Base-by-base conservation (phyloP, 805 yeast genomes). In the Ogataea parapolymorpha region DNA sequence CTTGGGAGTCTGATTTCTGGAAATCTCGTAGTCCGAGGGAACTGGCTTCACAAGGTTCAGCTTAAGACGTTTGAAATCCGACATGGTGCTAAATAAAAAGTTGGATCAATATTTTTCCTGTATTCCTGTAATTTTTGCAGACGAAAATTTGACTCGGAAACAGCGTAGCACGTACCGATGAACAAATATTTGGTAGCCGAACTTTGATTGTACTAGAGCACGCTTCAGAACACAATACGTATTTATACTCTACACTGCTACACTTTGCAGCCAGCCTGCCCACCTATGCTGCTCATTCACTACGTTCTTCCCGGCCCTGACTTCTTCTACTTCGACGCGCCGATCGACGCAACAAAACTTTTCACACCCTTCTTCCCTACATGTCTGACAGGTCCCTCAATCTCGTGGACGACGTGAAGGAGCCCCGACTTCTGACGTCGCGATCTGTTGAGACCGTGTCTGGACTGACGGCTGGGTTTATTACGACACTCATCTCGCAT, bases 11-110 rank as follows among this genome's bases (percentile, higher is more conserved):
- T 91, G 98, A 28, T 80, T 77, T 60, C 96, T 79, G 6, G 96
- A 87, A 54, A 91, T 87, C 46, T 77, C 96, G 61, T 85, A 82
- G 64, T 93, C 98, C 26, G 88, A 80, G 26, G 98, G 98, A 28
- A 90, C 95, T 8, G 95, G 95, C 32, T 60, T 64, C 18, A 61
- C 54, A 32, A 64, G 49, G 43, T 65, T 62, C 17, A 65, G 51
- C 50, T 63, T 65, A 34, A 65, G 54, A 51, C 66, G 65, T 41
- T 65, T 65, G 49, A 64, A 65, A 39, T 62, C 62, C 17, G 63
- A 54, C 63, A 62, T 59, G 41, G 44, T 41, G 29, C 33, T 15
- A 27, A 40, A 29, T 25, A 29, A 41, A 31, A 35, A 34, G 43
- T 40, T 40, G 43, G 43, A 34, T 40, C 43, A 29, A 35, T 20